A percentile compares a stretch with the other conserved stretches of the same genome.
Evolutionary conservation across 306 rosid genomes (phyloP).

Genomic region (Cucurbita ficifolia): DNA sequence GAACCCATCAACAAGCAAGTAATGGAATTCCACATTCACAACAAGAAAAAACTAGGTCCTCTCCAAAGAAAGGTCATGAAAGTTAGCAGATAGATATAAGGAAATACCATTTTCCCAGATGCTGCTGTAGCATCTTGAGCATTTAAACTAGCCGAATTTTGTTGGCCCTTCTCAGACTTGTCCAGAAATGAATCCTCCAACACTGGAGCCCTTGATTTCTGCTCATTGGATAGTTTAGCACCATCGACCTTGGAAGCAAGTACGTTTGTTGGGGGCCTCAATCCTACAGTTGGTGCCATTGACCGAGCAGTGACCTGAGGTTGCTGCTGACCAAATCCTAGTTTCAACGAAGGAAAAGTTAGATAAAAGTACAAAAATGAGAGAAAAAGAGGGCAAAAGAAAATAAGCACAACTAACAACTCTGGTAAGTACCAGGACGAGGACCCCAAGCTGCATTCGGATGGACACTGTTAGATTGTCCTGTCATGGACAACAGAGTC

Average conservation of each 20-base stretch:
- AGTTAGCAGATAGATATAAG: not conserved
- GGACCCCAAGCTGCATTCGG: slow-evolving; percentile 65
- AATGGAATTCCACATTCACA: not conserved
- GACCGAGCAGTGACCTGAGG: slow-evolving; percentile 39
- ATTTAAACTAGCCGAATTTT: slow-evolving; percentile 20
- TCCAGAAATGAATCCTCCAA: slow-evolving; percentile 43
- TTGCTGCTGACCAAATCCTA: slow-evolving; percentile 77
- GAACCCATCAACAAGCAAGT: no score
- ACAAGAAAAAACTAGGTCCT: not conserved
- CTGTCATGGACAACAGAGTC: slow-evolving; percentile 62
- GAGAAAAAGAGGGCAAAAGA: not conserved
- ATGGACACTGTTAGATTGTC: slow-evolving; percentile 44
- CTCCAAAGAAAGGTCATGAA: not conserved
- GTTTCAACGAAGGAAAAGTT: not conserved
- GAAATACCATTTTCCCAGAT: slow-evolving; percentile 41
- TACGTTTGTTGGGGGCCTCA: slow-evolving; percentile 37
- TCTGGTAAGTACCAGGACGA: slow-evolving; percentile 28
- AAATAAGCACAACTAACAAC: slow-evolving; percentile 1
- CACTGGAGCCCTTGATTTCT: slow-evolving; percentile 31
- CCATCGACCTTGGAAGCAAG: slow-evolving; percentile 24
- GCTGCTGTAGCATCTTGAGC: slow-evolving; percentile 23
- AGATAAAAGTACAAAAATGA: not conserved
- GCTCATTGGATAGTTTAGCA: slow-evolving; percentile 34
- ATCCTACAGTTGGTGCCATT: slow-evolving; percentile 32
- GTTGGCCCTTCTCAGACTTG: slow-evolving; percentile 30